A percentile compares a stretch with the other conserved stretches of the same genome.
phyloP scores from a whole-genome alignment of 2,329 filamentous ascomycete species.

The Ophiocordyceps camponoti-floridani region DNA sequence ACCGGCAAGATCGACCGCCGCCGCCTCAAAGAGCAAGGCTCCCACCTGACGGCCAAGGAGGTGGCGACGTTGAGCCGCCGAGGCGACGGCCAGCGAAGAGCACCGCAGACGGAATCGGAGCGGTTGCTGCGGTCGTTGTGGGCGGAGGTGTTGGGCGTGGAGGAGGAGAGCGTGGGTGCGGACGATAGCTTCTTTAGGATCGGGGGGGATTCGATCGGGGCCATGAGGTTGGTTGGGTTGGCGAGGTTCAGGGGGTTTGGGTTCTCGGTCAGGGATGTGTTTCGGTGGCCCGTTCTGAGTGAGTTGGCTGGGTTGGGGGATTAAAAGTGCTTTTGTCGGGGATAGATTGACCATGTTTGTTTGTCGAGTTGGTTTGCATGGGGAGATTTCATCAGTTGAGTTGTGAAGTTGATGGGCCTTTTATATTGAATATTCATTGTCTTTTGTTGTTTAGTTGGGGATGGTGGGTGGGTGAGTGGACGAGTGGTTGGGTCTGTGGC shows the following conservation, averaged over 20 bases:
- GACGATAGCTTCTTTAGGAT: constrained; percentile 4
- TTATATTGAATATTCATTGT: no score
- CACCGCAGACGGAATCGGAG: neutral
- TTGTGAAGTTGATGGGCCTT: no score
- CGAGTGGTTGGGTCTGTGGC: no score
- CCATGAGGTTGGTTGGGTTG: constrained; percentile 1
- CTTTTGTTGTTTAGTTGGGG: no score
- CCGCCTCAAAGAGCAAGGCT: neutral
- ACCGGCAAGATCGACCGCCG: constrained; percentile 2
- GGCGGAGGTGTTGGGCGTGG: constrained; percentile 1
- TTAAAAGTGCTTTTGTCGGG: no score
- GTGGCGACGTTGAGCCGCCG: neutral
- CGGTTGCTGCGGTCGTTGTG: neutral
- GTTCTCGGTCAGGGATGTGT: neutral
- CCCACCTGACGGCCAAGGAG: neutral
- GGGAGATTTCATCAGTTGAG: no score
- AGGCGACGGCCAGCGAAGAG: neutral
- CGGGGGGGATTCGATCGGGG: constrained; percentile 4
- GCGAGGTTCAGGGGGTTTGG: neutral
- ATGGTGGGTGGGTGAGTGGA: no score
- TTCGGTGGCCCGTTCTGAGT: neutral
- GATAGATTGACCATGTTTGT: no score
- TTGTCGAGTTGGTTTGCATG: no score
- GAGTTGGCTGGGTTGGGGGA: neutral
- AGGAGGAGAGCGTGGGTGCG: neutral